Evolutionary conservation across 179 eudicot species (phyloP).

Genomic region (Heliamphora pulchella): DNA sequence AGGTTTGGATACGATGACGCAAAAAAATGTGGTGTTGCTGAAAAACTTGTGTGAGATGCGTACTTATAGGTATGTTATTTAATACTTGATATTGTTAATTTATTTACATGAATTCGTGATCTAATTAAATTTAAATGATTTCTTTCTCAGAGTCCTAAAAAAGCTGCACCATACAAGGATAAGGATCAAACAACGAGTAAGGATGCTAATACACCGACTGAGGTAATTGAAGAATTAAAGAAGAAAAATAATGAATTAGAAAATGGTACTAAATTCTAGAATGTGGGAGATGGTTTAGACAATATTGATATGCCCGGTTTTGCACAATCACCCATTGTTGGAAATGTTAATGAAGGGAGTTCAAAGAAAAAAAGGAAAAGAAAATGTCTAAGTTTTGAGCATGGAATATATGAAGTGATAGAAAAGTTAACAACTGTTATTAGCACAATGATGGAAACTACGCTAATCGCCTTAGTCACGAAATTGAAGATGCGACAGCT

Average conservation of each 20-base stretch:
- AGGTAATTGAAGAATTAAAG: not conserved
- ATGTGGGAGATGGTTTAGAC: too few species aligned
- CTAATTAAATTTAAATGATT: not conserved
- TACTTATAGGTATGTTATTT: not conserved
- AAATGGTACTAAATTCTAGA: not conserved
- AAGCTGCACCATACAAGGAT: not conserved
- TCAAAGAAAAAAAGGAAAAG: too few species aligned
- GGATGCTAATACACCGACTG: not conserved
- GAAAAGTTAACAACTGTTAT: too few species aligned
- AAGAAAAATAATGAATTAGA: not conserved
- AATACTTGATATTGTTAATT: not conserved
- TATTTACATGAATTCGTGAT: not conserved
- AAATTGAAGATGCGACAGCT: too few species aligned
- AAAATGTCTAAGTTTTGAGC: too few species aligned
- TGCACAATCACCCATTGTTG: too few species aligned
- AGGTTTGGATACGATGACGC: not conserved
- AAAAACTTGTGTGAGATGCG: not conserved
- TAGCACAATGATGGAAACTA: too few species aligned
- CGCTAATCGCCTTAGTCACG: too few species aligned
- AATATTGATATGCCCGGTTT: too few species aligned
- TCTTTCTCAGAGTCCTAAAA: not conserved
- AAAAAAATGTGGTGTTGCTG: not conserved
- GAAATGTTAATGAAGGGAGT: too few species aligned
- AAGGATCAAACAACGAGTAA: not conserved
- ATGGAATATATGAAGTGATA: too few species aligned